Base-by-base conservation (phyloP, 1,284 basidiomycete species). In the Bondarzewia mesenterica region DNA sequence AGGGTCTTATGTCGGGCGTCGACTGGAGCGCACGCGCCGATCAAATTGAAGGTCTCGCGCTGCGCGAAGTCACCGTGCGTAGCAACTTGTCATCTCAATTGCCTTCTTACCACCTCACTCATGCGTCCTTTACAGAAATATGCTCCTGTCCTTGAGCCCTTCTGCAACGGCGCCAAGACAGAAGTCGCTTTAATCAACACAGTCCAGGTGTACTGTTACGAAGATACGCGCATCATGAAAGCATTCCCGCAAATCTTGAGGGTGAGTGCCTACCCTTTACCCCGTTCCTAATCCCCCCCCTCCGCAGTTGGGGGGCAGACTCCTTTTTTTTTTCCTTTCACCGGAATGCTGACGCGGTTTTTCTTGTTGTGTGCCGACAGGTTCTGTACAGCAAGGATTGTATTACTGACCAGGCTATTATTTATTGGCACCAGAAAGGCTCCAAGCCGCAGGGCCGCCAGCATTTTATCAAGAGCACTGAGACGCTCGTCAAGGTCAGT, bases 381-480 rank as follows among this genome's bases (percentile, higher is more conserved):
- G 84, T 93, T 61, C 75, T 95, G 65, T 97, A 97, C 72, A 94
- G 93, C 67, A 84, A 88, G 60, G 94, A 98, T 62, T 93, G 92
- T 68, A 78, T 97, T 58, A 89, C 90, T 52, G 92, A 94, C 62
- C 88, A 93, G 65, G 93, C 94, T 53, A 94, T 98, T 62, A 87
- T 97, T 52, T 98, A 96, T 70, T 98, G 94, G 94, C 78, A 92
- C 69, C 84, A 89, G 69, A 98, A 98, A 70, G 94, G 95, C 50
- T 89, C 93, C 49, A 96, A 93, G 71, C 80, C 91, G 1, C 89
- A 96, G 65, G 94, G 93, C 47, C 85, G 88, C 65, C 90, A 94
- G 65, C 89, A 94, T 65, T 97, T 98, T 77, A 72, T 97, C 57
- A 93, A 92, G 71, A 82, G 77, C 49, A 86, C 91, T 2, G 88